phyloP scores from a whole-genome alignment of 2,329 filamentous ascomycete species.

The Trichothecium sympodiale region DNA sequence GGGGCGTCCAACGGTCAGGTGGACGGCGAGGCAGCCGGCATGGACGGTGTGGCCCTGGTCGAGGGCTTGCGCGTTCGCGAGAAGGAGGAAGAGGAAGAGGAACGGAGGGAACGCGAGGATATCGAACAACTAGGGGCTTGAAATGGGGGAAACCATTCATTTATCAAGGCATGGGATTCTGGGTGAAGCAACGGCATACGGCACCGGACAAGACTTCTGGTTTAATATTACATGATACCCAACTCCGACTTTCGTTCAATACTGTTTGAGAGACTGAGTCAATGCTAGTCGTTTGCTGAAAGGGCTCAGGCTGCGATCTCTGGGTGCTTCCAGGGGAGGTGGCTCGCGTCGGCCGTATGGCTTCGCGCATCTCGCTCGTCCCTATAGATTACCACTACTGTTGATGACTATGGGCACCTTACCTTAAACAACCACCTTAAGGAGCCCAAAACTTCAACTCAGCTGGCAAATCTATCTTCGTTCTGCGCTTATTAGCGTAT shows the following conservation, averaged over 20 bases:
- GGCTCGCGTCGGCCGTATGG: slow-evolving; percentile 6
- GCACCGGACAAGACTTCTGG: too few relatives aligned
- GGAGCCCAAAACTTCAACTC: too few relatives aligned
- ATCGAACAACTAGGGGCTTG: slow-evolving; percentile 39
- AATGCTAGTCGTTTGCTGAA: slow-evolving; percentile 80
- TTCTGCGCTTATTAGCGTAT: too few relatives aligned
- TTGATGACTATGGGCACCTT: too few relatives aligned
- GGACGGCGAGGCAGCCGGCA: slow-evolving; percentile 50
- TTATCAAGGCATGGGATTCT: too few relatives aligned
- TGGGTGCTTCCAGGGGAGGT: slow-evolving; percentile 19
- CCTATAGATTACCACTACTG: too few relatives aligned
- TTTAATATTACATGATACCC: slow-evolving; percentile 26
- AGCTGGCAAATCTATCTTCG: too few relatives aligned
- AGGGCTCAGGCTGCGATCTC: slow-evolving; percentile 76
- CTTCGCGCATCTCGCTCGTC: background rate
- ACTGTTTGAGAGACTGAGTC: slow-evolving; percentile 50
- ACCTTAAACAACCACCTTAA: too few relatives aligned
- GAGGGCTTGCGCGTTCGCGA: slow-evolving; percentile 70
- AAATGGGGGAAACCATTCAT: too few relatives aligned
- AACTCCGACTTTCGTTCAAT: slow-evolving; percentile 32
- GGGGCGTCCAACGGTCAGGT: slow-evolving; percentile 17
- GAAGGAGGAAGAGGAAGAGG: slow-evolving; percentile 64
- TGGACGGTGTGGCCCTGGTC: slow-evolving; percentile 68
- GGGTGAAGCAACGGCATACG: too few relatives aligned
- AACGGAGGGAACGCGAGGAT: slow-evolving; percentile 55